Base-by-base conservation (phyloP, 371 early-diverging fungal genomes). In the Batkoa obscura region DNA sequence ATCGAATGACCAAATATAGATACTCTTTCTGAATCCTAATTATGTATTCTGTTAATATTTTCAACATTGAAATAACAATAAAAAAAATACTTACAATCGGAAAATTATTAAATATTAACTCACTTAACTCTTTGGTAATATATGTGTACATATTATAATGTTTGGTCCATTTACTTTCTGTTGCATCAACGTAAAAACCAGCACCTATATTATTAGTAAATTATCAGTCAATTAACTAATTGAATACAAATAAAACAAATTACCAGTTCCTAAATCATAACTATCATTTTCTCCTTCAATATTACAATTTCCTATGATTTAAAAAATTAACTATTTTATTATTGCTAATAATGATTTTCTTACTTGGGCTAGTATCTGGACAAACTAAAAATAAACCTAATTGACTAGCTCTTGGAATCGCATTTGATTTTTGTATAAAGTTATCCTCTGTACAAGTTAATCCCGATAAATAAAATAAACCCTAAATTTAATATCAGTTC, bases 291-390 rank as follows among this genome's bases (percentile, higher is more conserved):
- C 74, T 1, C 72, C 74, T 55, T 70, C 70, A 60, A 74, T 69
- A 38, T 54, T 59, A 30, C 69, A 66, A 48, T 67, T 68, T 50
- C 70, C 71, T 71, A 55, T 42, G 43, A 32, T 45, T 46, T 9
- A 38, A 39, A 56, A 5, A 43, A 33, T 36, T 5, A 46, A 34
- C 17, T 15, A 32, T 37, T 13, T 23, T 36, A 47, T 34, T 35
- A 45, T 5, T 41, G 13, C 3, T 30, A 38, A 35, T 17, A 2
- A 37, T 13, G 8, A 6, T 13, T 50, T 13, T 50, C 58, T 58
- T 69, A 75, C 86, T 72, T 13, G 89, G 88, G 50, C 79, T 79
- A 12, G 90, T 87, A 67, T 89, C 88, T 9, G 88, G 88, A 23
- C 76, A 75, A 35, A 88, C 67, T 6, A 89, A 62, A 15, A 78